Base-by-base conservation (phyloP, 1,284 basidiomycete species). In the Ceratobasidium sp. region DNA sequence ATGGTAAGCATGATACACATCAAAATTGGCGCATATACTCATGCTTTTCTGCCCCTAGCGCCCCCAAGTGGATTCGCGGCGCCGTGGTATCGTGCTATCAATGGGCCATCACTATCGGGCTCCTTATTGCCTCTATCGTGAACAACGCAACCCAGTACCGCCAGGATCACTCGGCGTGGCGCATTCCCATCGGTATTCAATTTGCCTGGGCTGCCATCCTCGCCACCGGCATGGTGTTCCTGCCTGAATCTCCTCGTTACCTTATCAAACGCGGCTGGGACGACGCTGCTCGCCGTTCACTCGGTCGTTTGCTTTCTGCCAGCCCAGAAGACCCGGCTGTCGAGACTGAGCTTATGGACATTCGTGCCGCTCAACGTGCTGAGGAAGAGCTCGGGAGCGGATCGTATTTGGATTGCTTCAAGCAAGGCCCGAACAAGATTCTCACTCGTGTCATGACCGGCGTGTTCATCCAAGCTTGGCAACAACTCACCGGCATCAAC, bases 181-280 rank as follows among this genome's bases (percentile, higher is more conserved):
- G 89, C 71, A 93, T 95, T 80, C 92, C 93, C 66, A 92, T 92
- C 78, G 86, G 87, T 71, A 82, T 95, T 76, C 92, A 95, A 82
- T 92, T 92, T 80, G 82, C 88, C 62, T 90, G 88, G 88, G 88
- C 88, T 14, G 80, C 84, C 76, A 81, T 92, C 77, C 88, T 92
- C 74, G 84, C 84, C 27, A 79, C 74, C 66, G 92, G 91, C 75
- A 89, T 93, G 86, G 77, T 86, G 79, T 80, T 88, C 77, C 87
- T 92, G 56, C 93, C 92, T 51, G 93, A 93, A 84, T 96, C 94
- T 31, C 94, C 95, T 24, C 93, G 95, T 81, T 96, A 88, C 88
- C 88, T 90, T 74, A 86, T 96, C 83, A 92, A 92, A 85, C 86
- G 86, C 76, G 89, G 89, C 62, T 85, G 85, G 62, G 83, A 90